A percentile compares a stretch with the other conserved stretches of the same genome.
These are phyloP conservation scores for Exophiala viscosa DNA, from an alignment of 2,329 filamentous ascomycete genomes.

Conservation along the genomic window DNA sequence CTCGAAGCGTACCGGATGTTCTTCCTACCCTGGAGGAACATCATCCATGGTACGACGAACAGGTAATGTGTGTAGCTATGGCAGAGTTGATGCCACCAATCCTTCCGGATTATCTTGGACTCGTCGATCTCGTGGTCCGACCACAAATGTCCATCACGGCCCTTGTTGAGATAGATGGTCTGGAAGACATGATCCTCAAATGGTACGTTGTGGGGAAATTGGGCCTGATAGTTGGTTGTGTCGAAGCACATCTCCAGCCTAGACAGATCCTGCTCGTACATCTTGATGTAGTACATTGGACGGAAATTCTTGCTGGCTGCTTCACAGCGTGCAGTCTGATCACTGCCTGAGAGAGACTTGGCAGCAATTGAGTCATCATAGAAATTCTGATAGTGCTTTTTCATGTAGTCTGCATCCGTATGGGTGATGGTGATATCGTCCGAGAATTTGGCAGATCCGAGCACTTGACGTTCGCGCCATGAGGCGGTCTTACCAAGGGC, in stretches of 20 bases:
- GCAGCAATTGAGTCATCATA: conserved; percentile 33
- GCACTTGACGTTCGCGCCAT: conserved; percentile 62
- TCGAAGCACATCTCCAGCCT: conserved; percentile 66
- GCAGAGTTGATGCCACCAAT: conserved; percentile 63
- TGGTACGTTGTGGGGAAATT: conserved; percentile 53
- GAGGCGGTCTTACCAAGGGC: conserved; percentile 51
- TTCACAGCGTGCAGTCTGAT: conserved; percentile 21
- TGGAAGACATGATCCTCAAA: conserved; percentile 66
- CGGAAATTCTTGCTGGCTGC: conserved; percentile 46
- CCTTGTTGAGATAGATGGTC: conserved; percentile 59
- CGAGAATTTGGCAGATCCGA: conserved; percentile 65
- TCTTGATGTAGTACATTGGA: conserved; percentile 60
- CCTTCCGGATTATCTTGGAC: conserved; percentile 54
- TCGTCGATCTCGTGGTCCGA: conserved; percentile 55
- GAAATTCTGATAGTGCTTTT: conserved; percentile 35
- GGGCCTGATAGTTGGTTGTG: conserved; percentile 70
- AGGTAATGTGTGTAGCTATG: conserved; percentile 60
- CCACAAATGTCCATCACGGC: conserved; percentile 54
- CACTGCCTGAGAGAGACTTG: conserved; percentile 8
- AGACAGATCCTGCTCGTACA: conserved; percentile 49
- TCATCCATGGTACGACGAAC: conserved; percentile 65
- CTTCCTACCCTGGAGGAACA: conserved; percentile 65
- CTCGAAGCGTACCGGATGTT: conserved; percentile 61
- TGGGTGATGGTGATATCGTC: conserved; percentile 62
- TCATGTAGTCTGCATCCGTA: conserved; percentile 56